Conservation (phyloP, 495 filamentous ascomycete species). For the Hypomontagnella submonticulosa region DNA sequence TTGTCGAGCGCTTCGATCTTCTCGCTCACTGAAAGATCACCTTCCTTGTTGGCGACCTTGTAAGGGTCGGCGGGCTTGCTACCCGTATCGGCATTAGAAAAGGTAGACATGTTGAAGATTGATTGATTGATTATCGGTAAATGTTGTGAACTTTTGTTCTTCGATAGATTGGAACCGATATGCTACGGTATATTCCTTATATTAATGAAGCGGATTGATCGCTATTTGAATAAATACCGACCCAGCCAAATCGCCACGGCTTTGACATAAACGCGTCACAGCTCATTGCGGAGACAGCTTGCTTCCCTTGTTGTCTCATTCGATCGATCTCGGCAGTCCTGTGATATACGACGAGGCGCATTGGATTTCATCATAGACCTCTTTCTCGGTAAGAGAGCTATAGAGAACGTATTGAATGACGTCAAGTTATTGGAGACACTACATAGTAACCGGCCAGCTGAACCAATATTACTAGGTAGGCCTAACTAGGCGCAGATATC, state of each 20-base stretch:
- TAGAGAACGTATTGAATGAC: conserved; percentile 13
- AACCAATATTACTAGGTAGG: not conserved
- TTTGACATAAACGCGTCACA: conserved; percentile 2
- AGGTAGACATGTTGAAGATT: conserved; percentile 49
- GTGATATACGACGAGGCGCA: conserved; percentile 16
- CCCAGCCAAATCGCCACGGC: not conserved
- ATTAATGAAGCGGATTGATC: not conserved
- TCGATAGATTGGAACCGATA: not conserved
- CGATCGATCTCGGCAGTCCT: conserved; percentile 12
- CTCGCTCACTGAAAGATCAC: conserved; percentile 70
- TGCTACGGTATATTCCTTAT: conserved; percentile 1
- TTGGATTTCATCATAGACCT: conserved; percentile 35
- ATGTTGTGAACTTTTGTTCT: no score
- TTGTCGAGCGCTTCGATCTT: conserved; percentile 79
- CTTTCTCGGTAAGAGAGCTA: conserved; percentile 5
- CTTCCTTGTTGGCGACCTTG: conserved; percentile 73
- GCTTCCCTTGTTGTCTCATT: not conserved
- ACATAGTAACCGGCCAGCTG: not conserved
- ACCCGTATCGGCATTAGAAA: conserved; percentile 69
- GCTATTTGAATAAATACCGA: conserved; percentile 11
- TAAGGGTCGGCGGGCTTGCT: conserved; percentile 77
- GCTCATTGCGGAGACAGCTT: not conserved
- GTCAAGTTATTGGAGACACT: conserved; percentile 15
- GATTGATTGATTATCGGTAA: not conserved
- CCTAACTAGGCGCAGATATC: no score